These are phyloP conservation scores for Hortiboletus flavorubellus DNA, from an alignment of 768 basidiomycete genomes.

Conservation along the genomic window DNA sequence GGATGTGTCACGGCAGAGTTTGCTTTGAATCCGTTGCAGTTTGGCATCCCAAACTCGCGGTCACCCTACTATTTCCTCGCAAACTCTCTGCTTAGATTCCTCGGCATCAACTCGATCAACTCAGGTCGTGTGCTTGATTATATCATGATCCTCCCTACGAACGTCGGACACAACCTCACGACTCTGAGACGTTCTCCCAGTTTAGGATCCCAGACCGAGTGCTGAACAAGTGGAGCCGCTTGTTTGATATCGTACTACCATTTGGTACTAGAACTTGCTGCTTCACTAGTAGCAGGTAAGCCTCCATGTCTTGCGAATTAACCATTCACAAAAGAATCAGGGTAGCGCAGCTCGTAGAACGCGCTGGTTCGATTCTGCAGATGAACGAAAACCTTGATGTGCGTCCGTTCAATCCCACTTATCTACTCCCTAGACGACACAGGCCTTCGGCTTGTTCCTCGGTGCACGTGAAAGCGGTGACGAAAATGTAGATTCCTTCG, in stretches of 20 bases:
- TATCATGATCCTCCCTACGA: slow-evolving; percentile 19
- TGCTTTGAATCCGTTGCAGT: slow-evolving; percentile 71
- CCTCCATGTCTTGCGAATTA: background rate
- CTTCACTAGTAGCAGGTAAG: slow-evolving; percentile 65
- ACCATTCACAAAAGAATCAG: slow-evolving; percentile 33
- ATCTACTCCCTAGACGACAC: slow-evolving; percentile 49
- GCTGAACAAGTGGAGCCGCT: slow-evolving; percentile 68
- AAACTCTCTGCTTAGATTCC: slow-evolving; percentile 44
- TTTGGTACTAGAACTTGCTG: slow-evolving; percentile 65
- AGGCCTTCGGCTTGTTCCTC: slow-evolving; percentile 55
- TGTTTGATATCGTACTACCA: slow-evolving; percentile 77
- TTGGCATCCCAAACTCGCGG: slow-evolving; percentile 79
- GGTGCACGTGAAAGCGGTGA: slow-evolving; percentile 39
- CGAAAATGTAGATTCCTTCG: slow-evolving; percentile 45
- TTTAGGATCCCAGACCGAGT: slow-evolving; percentile 56
- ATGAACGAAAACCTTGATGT: slow-evolving; percentile 66
- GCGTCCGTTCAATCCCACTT: slow-evolving; percentile 9
- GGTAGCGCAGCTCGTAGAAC: slow-evolving; percentile 77
- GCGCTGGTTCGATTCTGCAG: slow-evolving; percentile 76
- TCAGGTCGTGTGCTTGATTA: slow-evolving; percentile 34
- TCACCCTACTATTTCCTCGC: slow-evolving; percentile 79
- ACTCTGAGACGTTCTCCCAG: slow-evolving; percentile 17
- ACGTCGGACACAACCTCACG: background rate
- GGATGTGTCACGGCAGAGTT: slow-evolving; percentile 61
- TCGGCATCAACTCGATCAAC: slow-evolving; percentile 14